Conservation (phyloP, 371 early-diverging fungal species). For the Circinella umbellata region DNA sequence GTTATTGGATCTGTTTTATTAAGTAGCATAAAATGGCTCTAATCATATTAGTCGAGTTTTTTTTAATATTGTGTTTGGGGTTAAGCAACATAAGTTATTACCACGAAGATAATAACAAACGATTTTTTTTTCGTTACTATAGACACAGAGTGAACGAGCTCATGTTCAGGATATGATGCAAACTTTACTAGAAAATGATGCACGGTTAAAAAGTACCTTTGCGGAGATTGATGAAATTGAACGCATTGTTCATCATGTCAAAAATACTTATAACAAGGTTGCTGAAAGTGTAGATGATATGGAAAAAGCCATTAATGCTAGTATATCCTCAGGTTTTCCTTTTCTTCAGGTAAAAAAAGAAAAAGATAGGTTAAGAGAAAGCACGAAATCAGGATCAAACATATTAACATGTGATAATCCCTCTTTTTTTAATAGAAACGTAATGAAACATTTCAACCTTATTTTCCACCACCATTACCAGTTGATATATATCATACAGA, state of each 20-base stretch:
- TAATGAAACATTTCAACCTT: slow-evolving; percentile 38
- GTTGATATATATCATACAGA: slow-evolving; percentile 43
- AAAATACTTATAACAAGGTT: slow-evolving; percentile 41
- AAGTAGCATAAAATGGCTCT: too few relatives aligned
- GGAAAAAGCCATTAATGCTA: slow-evolving; percentile 39
- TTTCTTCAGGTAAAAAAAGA: slow-evolving; percentile 26
- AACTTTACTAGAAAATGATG: slow-evolving; percentile 23
- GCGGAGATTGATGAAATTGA: slow-evolving; percentile 48
- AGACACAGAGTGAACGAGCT: slow-evolving; percentile 29
- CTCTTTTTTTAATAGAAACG: background rate
- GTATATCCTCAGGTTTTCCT: slow-evolving; percentile 21
- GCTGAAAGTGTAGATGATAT: slow-evolving; percentile 41
- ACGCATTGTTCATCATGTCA: slow-evolving; percentile 34
- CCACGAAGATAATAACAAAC: too few relatives aligned
- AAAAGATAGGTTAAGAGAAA: too few relatives aligned
- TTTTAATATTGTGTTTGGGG: background rate
- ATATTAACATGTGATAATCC: background rate
- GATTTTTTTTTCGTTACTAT: background rate
- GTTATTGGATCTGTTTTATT: too few relatives aligned
- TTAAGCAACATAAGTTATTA: too few relatives aligned
- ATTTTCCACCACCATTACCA: slow-evolving; percentile 50
- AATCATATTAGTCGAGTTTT: background rate
- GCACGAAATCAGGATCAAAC: too few relatives aligned
- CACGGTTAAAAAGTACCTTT: slow-evolving; percentile 31
- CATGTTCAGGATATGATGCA: slow-evolving; percentile 13